These are phyloP conservation scores for Fagopyrum esculentum DNA, from an alignment of 148 eudicot species.

Conservation along the genomic window DNA sequence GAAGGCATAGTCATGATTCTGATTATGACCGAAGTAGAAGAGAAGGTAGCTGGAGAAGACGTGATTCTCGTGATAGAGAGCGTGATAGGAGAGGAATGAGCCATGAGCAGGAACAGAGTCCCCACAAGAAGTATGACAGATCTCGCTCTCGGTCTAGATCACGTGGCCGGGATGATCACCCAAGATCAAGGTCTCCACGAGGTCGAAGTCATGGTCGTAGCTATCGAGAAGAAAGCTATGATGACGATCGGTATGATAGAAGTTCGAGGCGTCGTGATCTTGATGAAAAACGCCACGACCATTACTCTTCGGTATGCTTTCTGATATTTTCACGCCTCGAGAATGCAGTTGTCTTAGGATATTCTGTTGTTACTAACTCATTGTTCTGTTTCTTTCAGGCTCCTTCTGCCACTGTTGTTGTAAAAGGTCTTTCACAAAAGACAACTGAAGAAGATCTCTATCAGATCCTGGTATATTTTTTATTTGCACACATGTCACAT, in stretches of 20 bases:
- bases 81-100: conserved; percentile 63
- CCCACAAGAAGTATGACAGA: conserved; percentile 49
- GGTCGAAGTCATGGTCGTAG: conserved; percentile 74
- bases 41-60: conserved; percentile 79
- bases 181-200: conserved; percentile 78
- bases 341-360: neutral
- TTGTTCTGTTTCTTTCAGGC: conserved; percentile 29
- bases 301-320: conserved; percentile 51
- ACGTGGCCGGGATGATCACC: conserved; percentile 61
- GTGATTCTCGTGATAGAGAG: conserved; percentile 71
- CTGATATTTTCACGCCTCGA: neutral
- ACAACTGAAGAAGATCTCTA: conserved; percentile 95
- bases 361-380: neutral
- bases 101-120: conserved; percentile 68
- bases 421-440: conserved; percentile 92
- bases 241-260: conserved; percentile 59
- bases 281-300: conserved; percentile 63
- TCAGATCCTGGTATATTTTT: conserved; percentile 61
- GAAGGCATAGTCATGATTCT: conserved; percentile 81
- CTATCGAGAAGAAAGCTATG: conserved; percentile 79
- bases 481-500: neutral
- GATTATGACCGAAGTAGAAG: conserved; percentile 82
- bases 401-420: conserved; percentile 93
- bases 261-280: conserved; percentile 72
- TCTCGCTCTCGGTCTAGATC: conserved; percentile 59